These are phyloP conservation scores for Mycena maculata DNA, from an alignment of 768 basidiomycete genomes.

Conservation along the genomic window DNA sequence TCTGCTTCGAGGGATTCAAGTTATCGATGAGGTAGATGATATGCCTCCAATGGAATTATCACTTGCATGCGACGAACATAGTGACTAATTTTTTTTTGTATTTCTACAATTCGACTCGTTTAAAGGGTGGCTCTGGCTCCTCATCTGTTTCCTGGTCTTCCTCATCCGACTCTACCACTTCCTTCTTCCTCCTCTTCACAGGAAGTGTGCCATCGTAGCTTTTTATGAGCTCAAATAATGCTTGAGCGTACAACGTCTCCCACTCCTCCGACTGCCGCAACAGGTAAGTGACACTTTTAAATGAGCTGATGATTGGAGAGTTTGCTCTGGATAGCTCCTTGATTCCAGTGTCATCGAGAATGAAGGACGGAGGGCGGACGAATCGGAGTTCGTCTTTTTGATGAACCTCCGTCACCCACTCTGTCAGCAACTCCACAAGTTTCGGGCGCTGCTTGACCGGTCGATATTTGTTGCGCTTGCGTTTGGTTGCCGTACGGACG, in stretches of 20 bases:
- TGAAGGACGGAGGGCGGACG: conserved; percentile 33
- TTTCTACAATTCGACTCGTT: not conserved
- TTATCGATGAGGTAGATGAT: not conserved
- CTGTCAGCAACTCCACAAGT: conserved; percentile 31
- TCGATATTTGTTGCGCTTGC: conserved; percentile 20
- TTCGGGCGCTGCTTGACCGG: conserved; percentile 15
- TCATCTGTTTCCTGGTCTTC: not conserved
- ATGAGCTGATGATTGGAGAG: not conserved
- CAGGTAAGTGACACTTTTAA: conserved; percentile 21
- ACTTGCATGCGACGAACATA: not conserved
- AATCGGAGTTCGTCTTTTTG: conserved; percentile 3
- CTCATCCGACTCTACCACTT: not conserved
- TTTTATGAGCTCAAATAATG: not conserved
- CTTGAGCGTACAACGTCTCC: conserved; percentile 31
- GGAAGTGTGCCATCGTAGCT: not conserved
- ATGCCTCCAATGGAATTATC: not conserved
- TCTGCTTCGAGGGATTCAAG: not conserved
- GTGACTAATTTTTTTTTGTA: not conserved
- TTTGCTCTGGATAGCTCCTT: conserved; percentile 23
- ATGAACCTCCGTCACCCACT: conserved; percentile 32
- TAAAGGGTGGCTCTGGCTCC: no score
- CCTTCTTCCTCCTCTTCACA: not conserved
- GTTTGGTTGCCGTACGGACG: not conserved
- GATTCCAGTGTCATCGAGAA: conserved; percentile 28
- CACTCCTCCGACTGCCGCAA: conserved; percentile 39